Percentiles rank a stretch among this genome's conserved stretches.
These are phyloP conservation scores for Dioszegia crocea DNA, from an alignment of 768 basidiomycete species.

Conservation along the genomic window DNA sequence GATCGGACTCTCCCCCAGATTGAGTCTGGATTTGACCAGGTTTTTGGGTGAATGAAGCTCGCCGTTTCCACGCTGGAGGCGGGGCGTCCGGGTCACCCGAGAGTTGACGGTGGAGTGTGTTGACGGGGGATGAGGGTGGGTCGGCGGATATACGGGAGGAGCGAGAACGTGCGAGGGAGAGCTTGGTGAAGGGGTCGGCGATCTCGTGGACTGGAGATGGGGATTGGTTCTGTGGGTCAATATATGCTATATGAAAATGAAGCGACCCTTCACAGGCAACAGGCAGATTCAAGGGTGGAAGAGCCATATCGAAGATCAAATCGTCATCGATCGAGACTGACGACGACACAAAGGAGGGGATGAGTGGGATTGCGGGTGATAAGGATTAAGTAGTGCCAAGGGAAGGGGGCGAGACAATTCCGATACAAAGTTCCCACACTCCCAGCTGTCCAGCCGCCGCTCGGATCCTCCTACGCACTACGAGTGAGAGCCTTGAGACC, in stretches of 20 bases:
- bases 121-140: constrained; percentile 8
- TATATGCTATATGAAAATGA: too few relatives aligned
- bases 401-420: too few relatives aligned
- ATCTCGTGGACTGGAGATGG: constrained; percentile 21
- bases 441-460: too few relatives aligned
- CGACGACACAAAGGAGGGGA: too few relatives aligned
- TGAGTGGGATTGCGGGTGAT: neutral
- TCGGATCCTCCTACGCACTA: too few relatives aligned
- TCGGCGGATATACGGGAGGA: constrained; percentile 5
- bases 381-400: neutral
- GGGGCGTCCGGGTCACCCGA: constrained; percentile 36
- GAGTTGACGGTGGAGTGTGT: constrained; percentile 33
- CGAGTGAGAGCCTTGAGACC: too few relatives aligned
- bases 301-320: too few relatives aligned
- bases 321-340: neutral
- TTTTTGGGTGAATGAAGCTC: constrained; percentile 22
- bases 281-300: too few relatives aligned
- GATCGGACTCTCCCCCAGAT: too few relatives aligned
- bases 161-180: constrained; percentile 9
- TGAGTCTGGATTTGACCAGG: neutral
- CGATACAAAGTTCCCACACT: too few relatives aligned
- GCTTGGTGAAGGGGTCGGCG: constrained; percentile 13
- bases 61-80: constrained; percentile 44
- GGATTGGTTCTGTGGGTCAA: constrained; percentile 35
- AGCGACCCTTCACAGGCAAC: too few relatives aligned